Base-by-base conservation (phyloP, 2,329 filamentous ascomycete genomes). In the Leptosphaerulina australis region DNA sequence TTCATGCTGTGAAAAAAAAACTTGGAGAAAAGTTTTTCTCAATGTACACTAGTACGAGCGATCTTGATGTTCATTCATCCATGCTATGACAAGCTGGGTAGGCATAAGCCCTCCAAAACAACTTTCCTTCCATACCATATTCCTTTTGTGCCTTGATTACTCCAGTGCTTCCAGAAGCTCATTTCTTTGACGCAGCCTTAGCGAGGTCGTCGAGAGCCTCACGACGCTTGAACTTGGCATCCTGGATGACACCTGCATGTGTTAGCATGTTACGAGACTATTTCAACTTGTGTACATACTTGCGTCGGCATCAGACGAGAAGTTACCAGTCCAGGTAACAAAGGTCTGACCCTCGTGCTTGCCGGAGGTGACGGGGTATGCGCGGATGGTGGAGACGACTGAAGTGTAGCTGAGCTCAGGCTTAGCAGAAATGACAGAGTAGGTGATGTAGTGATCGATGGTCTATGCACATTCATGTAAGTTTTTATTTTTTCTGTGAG, bases 371-470 rank as follows among this genome's bases (percentile, higher is more conserved):
- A 90, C 75, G 26, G 84, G 73, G 72, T 82, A 87, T 69, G 78
- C 79, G 62, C 85, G 82, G 60, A 90, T 81, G 39, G 85, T 89
- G 74, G 82, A 86, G 59, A 88, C 76, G 44, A 86, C 84, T 36
- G 80, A 83, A 38, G 84, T 84, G 76, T 89, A 89, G 53, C 77
- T 80, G 49, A 89, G 77, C 56, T 83, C 81, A 8, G 86, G 86
- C 72, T 83, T 77, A 20, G 85, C 80, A 8, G 83, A 81, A 74
- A 90, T 88, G 74, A 88, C 77, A 56, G 81, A 84, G 79, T 88
- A 90, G 52, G 86, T 89, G 74, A 90, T 88, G 78, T 80, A 88
- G 78, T 89, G 86, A 70, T 88, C 83, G 77, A 89, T 86, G 57
- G 80, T 81, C 84, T 86, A 53, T 36, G 24, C 3, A 5, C 1